These are phyloP conservation scores for Chlorella variabilis DNA, from an alignment of 163 green algal species.

Conservation along the genomic window DNA sequence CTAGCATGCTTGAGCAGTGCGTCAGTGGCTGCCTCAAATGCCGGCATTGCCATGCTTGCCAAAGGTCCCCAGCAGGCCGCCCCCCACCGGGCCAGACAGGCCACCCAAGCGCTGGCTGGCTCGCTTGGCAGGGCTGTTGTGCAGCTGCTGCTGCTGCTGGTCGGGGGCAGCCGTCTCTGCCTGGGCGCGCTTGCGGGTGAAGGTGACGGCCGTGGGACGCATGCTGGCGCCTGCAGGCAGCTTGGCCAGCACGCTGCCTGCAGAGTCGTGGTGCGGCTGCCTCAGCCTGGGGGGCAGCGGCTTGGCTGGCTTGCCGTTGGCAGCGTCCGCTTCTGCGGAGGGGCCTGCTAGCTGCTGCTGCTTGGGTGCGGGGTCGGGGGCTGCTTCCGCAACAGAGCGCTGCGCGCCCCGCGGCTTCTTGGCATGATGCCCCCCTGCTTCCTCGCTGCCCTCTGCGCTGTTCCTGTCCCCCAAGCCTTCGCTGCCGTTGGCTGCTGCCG, in stretches of 20 bases:
- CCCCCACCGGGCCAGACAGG: conserved; percentile 15
- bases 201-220: neutral
- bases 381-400: neutral
- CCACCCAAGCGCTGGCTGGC: conserved; percentile 20
- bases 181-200: conserved; percentile 2
- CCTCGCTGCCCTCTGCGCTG: neutral
- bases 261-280: neutral
- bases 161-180: neutral
- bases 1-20: too few relatives aligned
- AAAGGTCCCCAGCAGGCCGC: neutral
- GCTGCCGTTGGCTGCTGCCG: neutral
- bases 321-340: neutral
- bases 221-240: neutral
- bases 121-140: neutral
- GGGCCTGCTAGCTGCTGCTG: conserved; percentile 9
- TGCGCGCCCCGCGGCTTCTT: neutral
- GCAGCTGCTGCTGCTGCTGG: conserved; percentile 10
- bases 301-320: neutral
- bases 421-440: neutral
- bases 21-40: neutral
- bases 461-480: neutral
- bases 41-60: neutral
- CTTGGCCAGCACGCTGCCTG: neutral
- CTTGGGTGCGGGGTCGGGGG: neutral
- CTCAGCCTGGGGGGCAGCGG: neutral